Evolutionary conservation across 352 stramenopile genomes (phyloP).

Genomic region (Globisporangium paroecandrum): DNA sequence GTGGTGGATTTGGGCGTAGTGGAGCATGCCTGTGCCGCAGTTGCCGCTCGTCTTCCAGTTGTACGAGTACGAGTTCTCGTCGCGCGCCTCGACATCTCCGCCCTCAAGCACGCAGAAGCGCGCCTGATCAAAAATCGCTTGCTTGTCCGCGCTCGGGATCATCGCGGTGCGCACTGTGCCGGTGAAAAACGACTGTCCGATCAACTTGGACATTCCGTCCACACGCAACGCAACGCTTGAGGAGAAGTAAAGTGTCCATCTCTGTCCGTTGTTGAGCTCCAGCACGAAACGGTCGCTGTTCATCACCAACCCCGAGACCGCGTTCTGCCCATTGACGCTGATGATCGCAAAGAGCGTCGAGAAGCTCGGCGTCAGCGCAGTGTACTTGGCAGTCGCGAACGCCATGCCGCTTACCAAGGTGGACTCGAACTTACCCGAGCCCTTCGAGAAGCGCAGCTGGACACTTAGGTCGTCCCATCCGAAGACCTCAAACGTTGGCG

Average conservation of each 20-base stretch:
- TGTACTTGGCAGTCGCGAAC: slow-evolving; percentile 52
- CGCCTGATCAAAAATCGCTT: slow-evolving; percentile 36
- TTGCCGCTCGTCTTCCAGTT: slow-evolving; percentile 55
- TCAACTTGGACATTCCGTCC: slow-evolving; percentile 32
- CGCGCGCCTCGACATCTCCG: slow-evolving; percentile 37
- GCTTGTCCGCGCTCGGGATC: slow-evolving; percentile 30
- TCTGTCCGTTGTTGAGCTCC: slow-evolving; percentile 42
- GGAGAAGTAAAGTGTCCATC: slow-evolving; percentile 59
- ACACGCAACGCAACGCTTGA: slow-evolving; percentile 31
- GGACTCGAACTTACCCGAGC: slow-evolving; percentile 36
- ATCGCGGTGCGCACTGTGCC: slow-evolving; percentile 32
- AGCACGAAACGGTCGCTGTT: slow-evolving; percentile 48
- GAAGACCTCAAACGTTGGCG: slow-evolving; percentile 35
- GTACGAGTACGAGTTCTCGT: slow-evolving; percentile 48
- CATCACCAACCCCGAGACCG: slow-evolving; percentile 3
- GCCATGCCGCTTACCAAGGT: slow-evolving; percentile 66
- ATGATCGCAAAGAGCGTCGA: slow-evolving; percentile 39
- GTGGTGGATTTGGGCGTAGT: slow-evolving; percentile 63
- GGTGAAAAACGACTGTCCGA: slow-evolving; percentile 29
- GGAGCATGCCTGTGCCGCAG: slow-evolving; percentile 48
- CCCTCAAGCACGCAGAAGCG: slow-evolving; percentile 43
- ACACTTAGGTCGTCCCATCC: slow-evolving; percentile 57
- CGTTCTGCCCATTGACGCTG: slow-evolving; percentile 38
- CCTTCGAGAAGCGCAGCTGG: slow-evolving; percentile 37
- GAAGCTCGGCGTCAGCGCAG: slow-evolving; percentile 40